These are phyloP conservation scores for Coemansia sp. DNA, from an alignment of 192 early-diverging fungal species.

Conservation along the genomic window DNA sequence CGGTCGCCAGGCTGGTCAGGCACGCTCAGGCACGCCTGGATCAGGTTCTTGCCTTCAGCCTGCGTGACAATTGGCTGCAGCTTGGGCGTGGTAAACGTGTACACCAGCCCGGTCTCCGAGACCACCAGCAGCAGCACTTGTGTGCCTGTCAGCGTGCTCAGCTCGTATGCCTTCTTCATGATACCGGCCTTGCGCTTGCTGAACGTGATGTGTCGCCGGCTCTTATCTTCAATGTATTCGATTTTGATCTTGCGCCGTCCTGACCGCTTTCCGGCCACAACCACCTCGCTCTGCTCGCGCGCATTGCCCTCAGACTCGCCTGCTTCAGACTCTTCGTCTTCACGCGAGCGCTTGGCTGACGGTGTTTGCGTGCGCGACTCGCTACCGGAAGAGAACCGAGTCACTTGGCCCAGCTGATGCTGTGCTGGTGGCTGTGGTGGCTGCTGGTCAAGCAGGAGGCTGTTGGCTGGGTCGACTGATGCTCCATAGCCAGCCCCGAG, in stretches of 20 bases:
- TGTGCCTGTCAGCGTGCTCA: slow-evolving; percentile 90
- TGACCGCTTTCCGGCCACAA: slow-evolving; percentile 58
- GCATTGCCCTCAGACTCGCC: slow-evolving; percentile 59
- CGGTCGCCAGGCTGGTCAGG: slow-evolving; percentile 64
- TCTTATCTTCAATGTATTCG: slow-evolving; percentile 93
- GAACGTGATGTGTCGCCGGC: slow-evolving; percentile 90
- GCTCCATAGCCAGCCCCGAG: slow-evolving; percentile 24
- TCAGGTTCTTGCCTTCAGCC: slow-evolving; percentile 88
- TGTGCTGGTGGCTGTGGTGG: slow-evolving; percentile 13
- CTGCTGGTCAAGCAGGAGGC: slow-evolving; percentile 40
- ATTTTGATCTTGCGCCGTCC: slow-evolving; percentile 96
- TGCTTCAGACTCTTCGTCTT: slow-evolving; percentile 65
- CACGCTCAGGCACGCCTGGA: slow-evolving; percentile 89
- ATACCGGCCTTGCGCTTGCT: slow-evolving; percentile 95
- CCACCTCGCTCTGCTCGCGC: slow-evolving; percentile 32
- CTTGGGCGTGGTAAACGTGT: slow-evolving; percentile 93
- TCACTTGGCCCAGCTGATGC: slow-evolving; percentile 20
- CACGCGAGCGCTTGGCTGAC: slow-evolving; percentile 45
- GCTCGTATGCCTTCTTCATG: slow-evolving; percentile 98
- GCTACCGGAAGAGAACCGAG: slow-evolving; percentile 29
- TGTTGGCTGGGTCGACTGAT: slow-evolving; percentile 27
- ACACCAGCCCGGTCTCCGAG: slow-evolving; percentile 92
- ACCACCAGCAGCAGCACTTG: slow-evolving; percentile 91
- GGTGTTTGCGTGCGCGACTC: slow-evolving; percentile 52
- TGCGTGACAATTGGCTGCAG: slow-evolving; percentile 91